Evolutionary conservation across 129 eudicot genomes (phyloP).

Genomic region (Oenanthe sinensis): DNA sequence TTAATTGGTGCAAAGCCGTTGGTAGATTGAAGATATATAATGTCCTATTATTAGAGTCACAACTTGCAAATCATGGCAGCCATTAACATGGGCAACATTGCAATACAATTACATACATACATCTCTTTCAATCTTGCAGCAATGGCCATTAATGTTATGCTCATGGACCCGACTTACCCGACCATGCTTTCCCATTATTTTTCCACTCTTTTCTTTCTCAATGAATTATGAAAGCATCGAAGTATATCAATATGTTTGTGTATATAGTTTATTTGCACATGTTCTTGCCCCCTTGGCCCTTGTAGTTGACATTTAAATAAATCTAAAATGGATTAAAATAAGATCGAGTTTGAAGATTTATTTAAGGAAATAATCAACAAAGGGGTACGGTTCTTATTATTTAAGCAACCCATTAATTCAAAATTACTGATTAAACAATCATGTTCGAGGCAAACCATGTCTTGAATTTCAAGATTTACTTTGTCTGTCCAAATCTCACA

Average conservation of each 20-base stretch:
- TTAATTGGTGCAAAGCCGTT: neutral
- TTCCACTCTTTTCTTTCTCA: neutral
- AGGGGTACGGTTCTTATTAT: neutral
- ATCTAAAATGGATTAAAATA: neutral
- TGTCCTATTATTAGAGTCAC: neutral
- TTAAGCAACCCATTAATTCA: neutral
- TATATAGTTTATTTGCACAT: constrained; percentile 34
- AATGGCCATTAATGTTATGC: neutral
- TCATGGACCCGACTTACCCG: neutral
- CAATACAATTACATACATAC: neutral
- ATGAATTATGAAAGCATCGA: neutral
- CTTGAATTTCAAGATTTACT: constrained; percentile 1
- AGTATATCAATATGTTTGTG: neutral
- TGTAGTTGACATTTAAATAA: neutral
- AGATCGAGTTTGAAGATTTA: neutral
- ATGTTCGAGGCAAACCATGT: neutral
- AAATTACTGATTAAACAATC: neutral
- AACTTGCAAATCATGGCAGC: neutral
- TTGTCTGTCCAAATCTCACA: neutral
- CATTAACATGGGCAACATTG: neutral
- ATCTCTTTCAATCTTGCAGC: neutral
- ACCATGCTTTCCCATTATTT: neutral
- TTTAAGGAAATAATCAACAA: neutral
- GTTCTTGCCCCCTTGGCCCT: constrained; percentile 34
- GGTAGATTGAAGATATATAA: neutral